phyloP scores from a whole-genome alignment of 2,329 filamentous ascomycete species.

The Fusarium piperis region DNA sequence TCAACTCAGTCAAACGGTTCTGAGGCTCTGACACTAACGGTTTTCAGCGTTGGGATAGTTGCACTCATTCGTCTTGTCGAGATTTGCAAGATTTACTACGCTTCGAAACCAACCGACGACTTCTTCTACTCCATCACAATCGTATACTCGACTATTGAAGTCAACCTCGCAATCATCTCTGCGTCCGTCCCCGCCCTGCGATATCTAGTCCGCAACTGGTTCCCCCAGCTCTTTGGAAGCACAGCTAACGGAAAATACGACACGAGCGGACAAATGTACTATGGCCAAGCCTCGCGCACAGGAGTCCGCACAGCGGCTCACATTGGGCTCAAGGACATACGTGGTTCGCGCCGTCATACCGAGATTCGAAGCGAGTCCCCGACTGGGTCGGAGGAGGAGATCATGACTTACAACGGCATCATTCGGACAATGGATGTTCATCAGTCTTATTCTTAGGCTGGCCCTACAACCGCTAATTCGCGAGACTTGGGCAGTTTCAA shows the following conservation, averaged over 20 bases:
- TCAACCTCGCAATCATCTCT: conserved; percentile 50
- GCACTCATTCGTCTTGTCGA: conserved; percentile 45
- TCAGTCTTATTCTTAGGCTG: conserved; percentile 14
- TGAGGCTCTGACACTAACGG: neutral
- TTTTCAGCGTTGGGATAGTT: conserved; percentile 43
- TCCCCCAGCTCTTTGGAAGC: conserved; percentile 44
- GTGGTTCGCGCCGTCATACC: conserved; percentile 33
- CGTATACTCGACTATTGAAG: conserved; percentile 46
- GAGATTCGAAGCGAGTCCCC: conserved; percentile 48
- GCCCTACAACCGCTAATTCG: neutral
- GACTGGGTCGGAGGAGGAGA: conserved; percentile 49
- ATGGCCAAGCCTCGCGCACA: conserved; percentile 16
- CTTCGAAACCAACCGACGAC: conserved; percentile 14
- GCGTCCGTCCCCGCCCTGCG: conserved; percentile 49
- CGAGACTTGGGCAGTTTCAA: conserved; percentile 1
- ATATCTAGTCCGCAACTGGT: conserved; percentile 45
- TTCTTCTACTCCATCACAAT: conserved; percentile 46
- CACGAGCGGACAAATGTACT: conserved; percentile 9
- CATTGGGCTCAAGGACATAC: conserved; percentile 39
- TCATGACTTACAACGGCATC: conserved; percentile 52
- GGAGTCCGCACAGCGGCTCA: conserved; percentile 10
- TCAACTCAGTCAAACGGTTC: neutral
- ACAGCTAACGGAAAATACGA: conserved; percentile 16
- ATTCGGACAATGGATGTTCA: conserved; percentile 20
- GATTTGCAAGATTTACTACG: conserved; percentile 26